phyloP scores from a whole-genome alignment of 2,329 filamentous ascomycete genomes.

The Ophiostoma himal-ulmi region DNA sequence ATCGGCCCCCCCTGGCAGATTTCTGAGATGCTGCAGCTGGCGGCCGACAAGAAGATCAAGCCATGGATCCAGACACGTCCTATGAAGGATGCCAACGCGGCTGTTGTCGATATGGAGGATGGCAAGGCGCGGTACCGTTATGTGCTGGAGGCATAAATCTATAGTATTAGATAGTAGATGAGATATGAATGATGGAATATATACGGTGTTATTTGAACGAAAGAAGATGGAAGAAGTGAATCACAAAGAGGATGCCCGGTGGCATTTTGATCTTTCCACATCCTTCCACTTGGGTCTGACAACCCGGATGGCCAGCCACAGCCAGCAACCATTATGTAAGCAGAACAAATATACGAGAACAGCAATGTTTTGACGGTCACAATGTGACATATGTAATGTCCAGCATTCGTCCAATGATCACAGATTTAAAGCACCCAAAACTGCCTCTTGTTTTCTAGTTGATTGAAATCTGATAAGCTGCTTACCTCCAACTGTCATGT shows the following conservation, averaged over 20 bases:
- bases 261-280: not conserved
- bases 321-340: not conserved
- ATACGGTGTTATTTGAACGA: not conserved
- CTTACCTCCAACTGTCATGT: not conserved
- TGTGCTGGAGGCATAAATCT: slow-evolving; percentile 33
- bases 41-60: slow-evolving; percentile 52
- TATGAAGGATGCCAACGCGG: slow-evolving; percentile 54
- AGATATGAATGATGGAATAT: not conserved
- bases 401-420: not conserved
- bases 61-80: slow-evolving; percentile 52
- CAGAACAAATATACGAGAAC: not conserved
- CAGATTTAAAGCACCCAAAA: not conserved
- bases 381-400: not conserved
- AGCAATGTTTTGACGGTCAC: not conserved
- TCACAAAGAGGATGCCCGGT: not conserved
- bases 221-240: not conserved
- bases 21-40: slow-evolving; percentile 55
- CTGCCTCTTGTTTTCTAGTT: not conserved
- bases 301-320: not conserved
- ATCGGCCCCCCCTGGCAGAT: slow-evolving; percentile 54
- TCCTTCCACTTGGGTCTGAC: not conserved
- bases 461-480: not conserved
- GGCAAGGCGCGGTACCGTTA: slow-evolving; percentile 51
- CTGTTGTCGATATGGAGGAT: slow-evolving; percentile 50
- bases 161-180: not conserved